Conservation (phyloP, 2,329 filamentous ascomycete genomes). For the Pestalotiopsis sp. region DNA sequence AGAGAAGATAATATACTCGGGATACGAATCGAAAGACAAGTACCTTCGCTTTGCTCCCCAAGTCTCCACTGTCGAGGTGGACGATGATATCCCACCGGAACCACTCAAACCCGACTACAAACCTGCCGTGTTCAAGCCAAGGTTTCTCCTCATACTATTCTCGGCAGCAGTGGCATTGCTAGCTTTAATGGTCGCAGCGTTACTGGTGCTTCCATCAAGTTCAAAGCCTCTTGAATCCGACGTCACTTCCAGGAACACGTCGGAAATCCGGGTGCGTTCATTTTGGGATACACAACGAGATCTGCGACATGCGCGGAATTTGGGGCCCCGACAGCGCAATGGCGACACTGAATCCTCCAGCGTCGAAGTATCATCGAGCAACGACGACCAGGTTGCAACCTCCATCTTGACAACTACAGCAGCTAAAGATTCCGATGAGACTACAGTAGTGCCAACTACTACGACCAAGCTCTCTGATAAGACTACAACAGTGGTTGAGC, state of each 20-base stretch:
- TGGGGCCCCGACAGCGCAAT: background rate
- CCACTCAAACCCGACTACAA: background rate
- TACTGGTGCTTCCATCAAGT: background rate
- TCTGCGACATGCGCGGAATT: background rate
- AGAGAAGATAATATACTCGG: slow-evolving; percentile 11
- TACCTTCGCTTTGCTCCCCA: background rate
- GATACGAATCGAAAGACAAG: slow-evolving; percentile 6
- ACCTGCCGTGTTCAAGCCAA: background rate
- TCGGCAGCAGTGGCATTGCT: background rate
- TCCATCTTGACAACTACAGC: background rate
- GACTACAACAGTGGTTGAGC: background rate
- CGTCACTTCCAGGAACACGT: background rate
- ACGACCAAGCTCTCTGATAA: background rate
- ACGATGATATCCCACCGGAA: background rate
- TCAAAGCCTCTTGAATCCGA: background rate
- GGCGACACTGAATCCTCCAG: background rate
- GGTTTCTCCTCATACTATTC: slow-evolving; percentile 4
- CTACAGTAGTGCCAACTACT: background rate
- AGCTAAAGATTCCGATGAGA: background rate
- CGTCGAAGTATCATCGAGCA: background rate
- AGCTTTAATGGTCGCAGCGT: background rate
- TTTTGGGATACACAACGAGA: background rate
- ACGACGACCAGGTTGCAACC: background rate
- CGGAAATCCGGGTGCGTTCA: background rate
- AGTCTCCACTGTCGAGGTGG: slow-evolving; percentile 4